Base-by-base conservation (phyloP, 176 grass and related monocot species). In the Tuctoria greenei region DNA sequence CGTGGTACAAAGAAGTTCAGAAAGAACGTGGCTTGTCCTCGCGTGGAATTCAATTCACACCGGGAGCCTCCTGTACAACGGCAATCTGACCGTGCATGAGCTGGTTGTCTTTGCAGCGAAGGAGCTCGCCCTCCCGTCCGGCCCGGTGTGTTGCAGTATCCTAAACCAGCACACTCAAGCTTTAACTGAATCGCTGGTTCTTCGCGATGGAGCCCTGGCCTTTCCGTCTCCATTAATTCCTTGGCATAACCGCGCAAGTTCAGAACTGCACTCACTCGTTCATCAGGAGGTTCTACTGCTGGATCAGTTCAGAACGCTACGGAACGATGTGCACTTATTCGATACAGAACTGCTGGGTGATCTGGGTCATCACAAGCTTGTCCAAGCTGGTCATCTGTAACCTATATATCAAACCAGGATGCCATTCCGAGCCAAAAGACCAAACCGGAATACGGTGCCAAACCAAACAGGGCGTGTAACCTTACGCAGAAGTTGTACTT, bases 401-500 rank as follows among this genome's bases (percentile, higher is more conserved):
- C 69, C 34, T 55, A 47, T 77, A n/a, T n/a, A n/a, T n/a, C 61
- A 82, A 42, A 72, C 43, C 10, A 74, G 55, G 27, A 73, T 62
- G 39, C 75, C 86, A 20, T 83, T 87, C 69, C 90, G 88, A 35
- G 88, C 88, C 81, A 98, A 81, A n/a, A n/a, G 20, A 86, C 58
- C 40, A 98, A 76, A 39, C 95, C 91, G 47, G 80, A 87, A 63
- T 88, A 86, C 49, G 94, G 79, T 61, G 95, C 91, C 72, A 50
- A 72, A 79, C 95, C 95, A 73, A 98, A 84, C 69, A 94, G 54
- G n/a, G 89, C 86, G 67, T 94, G 95, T 69, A 98, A 75, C 75
- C 95, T 77, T 40, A 98, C 89, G 56, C 91, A 98, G 69, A 76
- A 98, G 83, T 92, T n/a, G n/a, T n/a, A 98, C 76, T 98, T 98